A percentile compares a stretch with the other conserved stretches of the same genome.
Evolutionary conservation across 2,329 filamentous ascomycete genomes (phyloP).

Genomic region (Penicillium griseofulvum): DNA sequence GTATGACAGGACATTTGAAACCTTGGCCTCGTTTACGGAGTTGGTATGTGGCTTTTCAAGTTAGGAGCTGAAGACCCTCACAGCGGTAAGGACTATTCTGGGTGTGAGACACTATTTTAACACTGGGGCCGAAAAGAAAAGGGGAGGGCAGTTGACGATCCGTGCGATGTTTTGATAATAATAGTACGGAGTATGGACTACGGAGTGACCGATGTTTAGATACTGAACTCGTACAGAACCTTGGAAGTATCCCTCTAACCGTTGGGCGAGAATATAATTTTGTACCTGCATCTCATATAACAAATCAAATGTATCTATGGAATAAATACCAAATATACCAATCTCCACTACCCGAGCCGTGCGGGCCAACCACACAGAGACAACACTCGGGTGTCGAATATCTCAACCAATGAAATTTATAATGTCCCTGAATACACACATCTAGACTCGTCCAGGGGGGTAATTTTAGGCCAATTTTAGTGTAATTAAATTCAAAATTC

Average conservation of each 20-base stretch:
- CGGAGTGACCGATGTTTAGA: background rate
- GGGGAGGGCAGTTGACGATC: background rate
- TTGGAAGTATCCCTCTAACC: no score
- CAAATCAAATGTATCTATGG: no score
- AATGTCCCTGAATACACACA: slow-evolving; percentile 16
- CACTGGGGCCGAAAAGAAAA: background rate
- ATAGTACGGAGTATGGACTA: background rate
- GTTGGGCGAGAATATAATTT: slow-evolving; percentile 1
- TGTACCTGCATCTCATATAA: background rate
- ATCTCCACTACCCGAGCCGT: slow-evolving; percentile 7
- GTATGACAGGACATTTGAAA: slow-evolving; percentile 4
- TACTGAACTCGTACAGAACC: no score
- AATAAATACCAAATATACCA: background rate
- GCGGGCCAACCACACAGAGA: slow-evolving; percentile 14
- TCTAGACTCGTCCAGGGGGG: slow-evolving; percentile 14
- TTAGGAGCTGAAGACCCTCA: slow-evolving; percentile 5
- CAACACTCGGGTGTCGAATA: slow-evolving; percentile 1
- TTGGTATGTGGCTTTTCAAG: slow-evolving; percentile 3
- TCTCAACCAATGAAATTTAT: slow-evolving; percentile 6
- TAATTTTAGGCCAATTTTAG: slow-evolving; percentile 1
- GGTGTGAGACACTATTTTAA: slow-evolving; percentile 8
- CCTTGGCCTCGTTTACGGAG: background rate
- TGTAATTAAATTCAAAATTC: slow-evolving; percentile 8
- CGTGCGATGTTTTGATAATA: slow-evolving; percentile 1
- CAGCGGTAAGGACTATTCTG: slow-evolving; percentile 10